Conservation (phyloP, 2,329 filamentous ascomycete species). For the Aspergillus sp. region DNA sequence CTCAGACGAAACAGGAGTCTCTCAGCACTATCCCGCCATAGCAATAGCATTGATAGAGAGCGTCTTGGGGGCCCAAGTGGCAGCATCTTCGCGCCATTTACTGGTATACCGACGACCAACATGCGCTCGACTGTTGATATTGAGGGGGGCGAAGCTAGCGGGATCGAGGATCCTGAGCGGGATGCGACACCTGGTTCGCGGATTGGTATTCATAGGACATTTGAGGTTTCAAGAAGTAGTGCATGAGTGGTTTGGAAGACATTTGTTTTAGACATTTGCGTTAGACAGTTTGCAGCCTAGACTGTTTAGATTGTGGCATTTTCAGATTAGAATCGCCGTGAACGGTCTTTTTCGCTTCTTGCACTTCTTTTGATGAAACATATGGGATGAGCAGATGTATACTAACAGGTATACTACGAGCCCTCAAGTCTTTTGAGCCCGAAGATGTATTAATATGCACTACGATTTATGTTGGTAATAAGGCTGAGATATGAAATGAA, state of each 20-base stretch:
- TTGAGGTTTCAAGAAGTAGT: not conserved
- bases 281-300: no score
- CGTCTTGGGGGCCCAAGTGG: not conserved
- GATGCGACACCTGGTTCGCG: not conserved
- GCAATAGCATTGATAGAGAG: not conserved
- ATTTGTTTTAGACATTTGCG: not conserved
- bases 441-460: not conserved
- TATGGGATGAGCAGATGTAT: no score
- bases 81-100: not conserved
- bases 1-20: not conserved
- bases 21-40: not conserved
- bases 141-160: not conserved
- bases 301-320: no score
- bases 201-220: slow-evolving; percentile 4
- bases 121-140: slow-evolving; percentile 1
- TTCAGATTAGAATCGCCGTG: no score
- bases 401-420: not conserved
- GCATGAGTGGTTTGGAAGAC: no score
- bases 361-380: no score
- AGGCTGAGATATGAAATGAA: not conserved
- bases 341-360: no score
- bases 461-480: not conserved
- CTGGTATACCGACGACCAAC: not conserved
- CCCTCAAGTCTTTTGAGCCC: no score
- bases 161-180: not conserved